phyloP scores from a whole-genome alignment of 2,329 filamentous ascomycete genomes.

The Drechslerella stenobrocha region DNA sequence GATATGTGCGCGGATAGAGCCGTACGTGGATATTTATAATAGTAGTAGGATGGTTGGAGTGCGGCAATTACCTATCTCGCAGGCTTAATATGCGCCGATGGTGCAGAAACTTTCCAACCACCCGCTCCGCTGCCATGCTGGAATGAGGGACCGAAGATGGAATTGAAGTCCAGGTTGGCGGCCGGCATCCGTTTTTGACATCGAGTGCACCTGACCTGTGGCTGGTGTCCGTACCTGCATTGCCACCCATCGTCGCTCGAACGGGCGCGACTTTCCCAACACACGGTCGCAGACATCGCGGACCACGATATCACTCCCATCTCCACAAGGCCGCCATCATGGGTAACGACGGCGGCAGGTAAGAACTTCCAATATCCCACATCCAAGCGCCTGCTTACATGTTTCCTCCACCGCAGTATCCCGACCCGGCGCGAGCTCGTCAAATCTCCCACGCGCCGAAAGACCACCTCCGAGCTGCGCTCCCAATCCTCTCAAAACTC shows the following conservation, averaged over 20 bases:
- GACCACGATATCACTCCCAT: conserved; percentile 5
- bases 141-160: conserved; percentile 4
- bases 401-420: conserved; percentile 63
- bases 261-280: no score
- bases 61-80: no score
- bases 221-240: no score
- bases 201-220: conserved; percentile 30
- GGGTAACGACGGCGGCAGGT: conserved; percentile 95
- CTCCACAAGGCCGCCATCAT: conserved; percentile 59
- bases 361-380: conserved; percentile 45
- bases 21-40: no score
- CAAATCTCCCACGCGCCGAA: conserved; percentile 82
- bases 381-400: conserved; percentile 14
- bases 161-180: neutral
- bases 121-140: conserved; percentile 7
- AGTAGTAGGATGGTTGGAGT: no score
- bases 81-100: no score
- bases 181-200: conserved; percentile 32
- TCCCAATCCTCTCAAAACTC: conserved; percentile 83
- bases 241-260: no score
- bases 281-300: no score
- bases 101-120: conserved; percentile 4
- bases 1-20: no score
- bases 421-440: conserved; percentile 94
- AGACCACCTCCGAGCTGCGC: conserved; percentile 83